Evolutionary conservation across 768 basidiomycete species (phyloP).

Genomic region (Lyophyllum semitale): DNA sequence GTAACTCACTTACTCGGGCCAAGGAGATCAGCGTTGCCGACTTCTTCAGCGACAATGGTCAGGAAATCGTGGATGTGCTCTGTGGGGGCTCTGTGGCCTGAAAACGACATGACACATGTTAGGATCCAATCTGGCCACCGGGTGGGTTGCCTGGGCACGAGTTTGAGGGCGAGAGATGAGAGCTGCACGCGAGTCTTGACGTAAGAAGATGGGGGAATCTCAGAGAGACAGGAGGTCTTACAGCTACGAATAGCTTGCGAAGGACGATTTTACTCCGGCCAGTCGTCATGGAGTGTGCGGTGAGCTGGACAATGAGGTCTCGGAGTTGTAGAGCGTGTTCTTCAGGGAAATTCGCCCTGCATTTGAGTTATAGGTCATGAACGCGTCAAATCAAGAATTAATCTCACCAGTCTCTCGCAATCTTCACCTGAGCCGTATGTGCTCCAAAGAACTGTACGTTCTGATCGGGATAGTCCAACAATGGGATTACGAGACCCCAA

Average conservation of each 20-base stretch:
- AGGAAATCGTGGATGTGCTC: conserved; percentile 75
- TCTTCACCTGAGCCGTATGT: conserved; percentile 94
- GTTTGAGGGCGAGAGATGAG: conserved; percentile 70
- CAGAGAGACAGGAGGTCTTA: conserved; percentile 36
- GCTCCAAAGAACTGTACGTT: conserved; percentile 96
- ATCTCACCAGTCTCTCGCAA: conserved; percentile 84
- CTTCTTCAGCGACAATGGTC: conserved; percentile 83
- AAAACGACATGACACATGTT: conserved; percentile 62
- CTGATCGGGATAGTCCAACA: conserved; percentile 68
- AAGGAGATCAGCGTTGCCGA: conserved; percentile 72
- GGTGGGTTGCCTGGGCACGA: conserved; percentile 58
- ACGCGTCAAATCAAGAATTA: neutral
- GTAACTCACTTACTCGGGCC: conserved; percentile 68
- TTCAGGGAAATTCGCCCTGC: conserved; percentile 70
- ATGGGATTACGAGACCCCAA: conserved; percentile 89
- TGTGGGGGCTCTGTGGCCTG: conserved; percentile 54
- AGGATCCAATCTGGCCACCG: conserved; percentile 80
- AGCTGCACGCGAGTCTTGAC: conserved; percentile 38
- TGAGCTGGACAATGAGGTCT: conserved; percentile 69
- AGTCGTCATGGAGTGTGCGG: conserved; percentile 61
- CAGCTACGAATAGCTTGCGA: conserved; percentile 86
- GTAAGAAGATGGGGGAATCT: conserved; percentile 8
- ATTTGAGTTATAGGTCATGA: neutral
- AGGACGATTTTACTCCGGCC: conserved; percentile 71
- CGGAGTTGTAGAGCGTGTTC: conserved; percentile 61